A percentile compares a stretch with the other conserved stretches of the same genome.
Evolutionary conservation across 2,329 filamentous ascomycete genomes (phyloP).

Genomic region (Clarireedia homoeocarpa): DNA sequence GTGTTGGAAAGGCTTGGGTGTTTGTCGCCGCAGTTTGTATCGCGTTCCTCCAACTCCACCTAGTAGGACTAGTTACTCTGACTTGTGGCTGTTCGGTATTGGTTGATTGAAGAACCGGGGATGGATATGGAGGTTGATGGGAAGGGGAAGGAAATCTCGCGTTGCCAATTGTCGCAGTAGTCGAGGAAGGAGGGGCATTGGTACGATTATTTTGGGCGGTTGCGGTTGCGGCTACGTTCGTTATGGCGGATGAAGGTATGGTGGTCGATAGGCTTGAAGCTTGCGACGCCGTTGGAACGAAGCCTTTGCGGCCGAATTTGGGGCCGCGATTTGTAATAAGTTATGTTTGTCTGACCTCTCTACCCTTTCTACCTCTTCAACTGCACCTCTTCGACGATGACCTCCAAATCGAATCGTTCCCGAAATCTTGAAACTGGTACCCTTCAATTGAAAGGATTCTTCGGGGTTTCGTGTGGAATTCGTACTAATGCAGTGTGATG

Average conservation of each 20-base stretch:
- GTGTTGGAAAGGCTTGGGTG: slow-evolving; percentile 12
- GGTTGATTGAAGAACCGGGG: slow-evolving; percentile 11
- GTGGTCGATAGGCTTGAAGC: slow-evolving; percentile 16
- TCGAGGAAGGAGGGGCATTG: slow-evolving; percentile 15
- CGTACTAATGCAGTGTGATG: slow-evolving; percentile 9
- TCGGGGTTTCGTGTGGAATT: neutral
- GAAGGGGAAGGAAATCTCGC: slow-evolving; percentile 25
- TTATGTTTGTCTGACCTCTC: neutral
- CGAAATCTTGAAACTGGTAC: neutral
- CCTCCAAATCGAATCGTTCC: neutral
- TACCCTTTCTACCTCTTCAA: neutral
- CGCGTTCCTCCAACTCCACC: slow-evolving; percentile 29
- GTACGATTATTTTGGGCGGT: neutral
- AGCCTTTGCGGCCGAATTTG: slow-evolving; percentile 15
- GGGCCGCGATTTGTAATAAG: slow-evolving; percentile 5
- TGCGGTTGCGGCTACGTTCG: neutral
- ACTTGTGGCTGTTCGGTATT: slow-evolving; percentile 19
- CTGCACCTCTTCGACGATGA: neutral
- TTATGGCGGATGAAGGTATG: slow-evolving; percentile 18
- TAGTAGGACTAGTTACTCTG: slow-evolving; percentile 39
- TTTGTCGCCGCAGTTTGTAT: slow-evolving; percentile 19
- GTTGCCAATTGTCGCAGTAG: slow-evolving; percentile 16
- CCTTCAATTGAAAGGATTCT: slow-evolving; percentile 3
- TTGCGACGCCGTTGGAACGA: slow-evolving; percentile 26
- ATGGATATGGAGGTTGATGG: slow-evolving; percentile 26